Conservation (phyloP, 2,329 filamentous ascomycete species). For the Clonostachys sp. region DNA sequence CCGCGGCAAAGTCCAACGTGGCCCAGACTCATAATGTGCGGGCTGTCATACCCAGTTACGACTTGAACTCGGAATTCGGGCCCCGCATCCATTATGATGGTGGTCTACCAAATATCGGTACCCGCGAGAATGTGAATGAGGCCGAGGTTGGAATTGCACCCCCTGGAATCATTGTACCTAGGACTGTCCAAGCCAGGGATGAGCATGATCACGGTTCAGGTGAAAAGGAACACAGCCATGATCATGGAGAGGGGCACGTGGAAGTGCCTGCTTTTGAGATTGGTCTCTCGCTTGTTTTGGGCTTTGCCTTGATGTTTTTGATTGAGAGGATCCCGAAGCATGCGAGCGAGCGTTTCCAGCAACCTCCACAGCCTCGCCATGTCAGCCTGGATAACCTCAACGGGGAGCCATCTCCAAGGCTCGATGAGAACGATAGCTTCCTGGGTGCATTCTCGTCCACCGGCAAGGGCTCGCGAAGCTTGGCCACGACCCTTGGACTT, state of each 20-base stretch:
- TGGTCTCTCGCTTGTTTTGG: conserved; percentile 78
- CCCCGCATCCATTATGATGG: too few species aligned
- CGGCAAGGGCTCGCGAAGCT: conserved; percentile 54
- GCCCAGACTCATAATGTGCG: conserved; percentile 28
- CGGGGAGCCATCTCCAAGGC: conserved; percentile 14
- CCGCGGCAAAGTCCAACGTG: conserved; percentile 25
- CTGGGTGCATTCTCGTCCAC: conserved; percentile 52
- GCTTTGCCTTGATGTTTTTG: conserved; percentile 95
- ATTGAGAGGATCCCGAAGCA: conserved; percentile 82
- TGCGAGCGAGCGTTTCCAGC: conserved; percentile 59
- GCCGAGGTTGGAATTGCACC: neutral
- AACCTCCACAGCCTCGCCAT: conserved; percentile 68
- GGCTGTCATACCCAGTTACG: conserved; percentile 17
- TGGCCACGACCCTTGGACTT: conserved; percentile 88
- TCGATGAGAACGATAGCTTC: conserved; percentile 48
- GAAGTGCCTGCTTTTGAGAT: conserved; percentile 69
- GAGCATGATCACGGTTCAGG: conserved; percentile 1
- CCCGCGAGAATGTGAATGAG: neutral
- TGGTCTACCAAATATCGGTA: too few species aligned
- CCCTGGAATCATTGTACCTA: neutral
- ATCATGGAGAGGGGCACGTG: conserved; percentile 18
- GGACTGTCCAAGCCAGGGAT: neutral
- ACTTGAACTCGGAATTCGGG: neutral
- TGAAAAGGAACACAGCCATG: conserved; percentile 4
- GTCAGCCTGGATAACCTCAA: conserved; percentile 82